Base-by-base conservation (phyloP, 257 asterid genomes). In the Penstemon davidsonii region DNA sequence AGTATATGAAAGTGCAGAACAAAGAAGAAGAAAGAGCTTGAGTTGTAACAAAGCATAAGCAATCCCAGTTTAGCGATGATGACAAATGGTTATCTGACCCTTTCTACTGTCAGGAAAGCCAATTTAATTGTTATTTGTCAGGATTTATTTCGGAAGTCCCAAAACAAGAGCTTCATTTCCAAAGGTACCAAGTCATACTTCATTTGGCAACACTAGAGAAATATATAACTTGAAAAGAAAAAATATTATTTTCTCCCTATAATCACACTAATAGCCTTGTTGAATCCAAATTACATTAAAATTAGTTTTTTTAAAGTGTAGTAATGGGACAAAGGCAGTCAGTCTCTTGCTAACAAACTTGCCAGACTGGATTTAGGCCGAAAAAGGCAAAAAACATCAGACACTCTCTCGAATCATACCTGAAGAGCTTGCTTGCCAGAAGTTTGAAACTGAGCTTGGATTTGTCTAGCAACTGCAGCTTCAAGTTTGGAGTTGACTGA, bases 341-440 rank as follows among this genome's bases (percentile, higher is more conserved):
- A 25, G 33, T 25, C 33, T 25, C 33, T 53, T 10, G n/a, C 5
- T n/a, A 11, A 44, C 7, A 51, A 60, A 55, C 15, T 18, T 46
- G 33, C n/a, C 7, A 51, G 37, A n/a, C n/a, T 5, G 44, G 46
- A 68, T 19, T 11, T 39, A 57, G 33, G 11, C 33, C 18, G 43
- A 42, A 62, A 55, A 51, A 25, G 7, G 11, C 5, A 19, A n/a
- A 47, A 67, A 33, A 19, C 25, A 38, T n/a, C 33, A 25, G 33
- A 25, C 33, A 0, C 25, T 56, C 50, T 36, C 61, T n/a, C 53
- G 42, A 33, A 56, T 61, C 72, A 46, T 76, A 91, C 99, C 95
- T 91, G 98, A 73, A 94, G 91, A 67, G 93, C 95, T 83, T 88
- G 99, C 83, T 82, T 94, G 79, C 98, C 99, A 73, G 96, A 86